phyloP scores from a whole-genome alignment of 2,329 filamentous ascomycete genomes.

The Sphaerulina vaccinii region DNA sequence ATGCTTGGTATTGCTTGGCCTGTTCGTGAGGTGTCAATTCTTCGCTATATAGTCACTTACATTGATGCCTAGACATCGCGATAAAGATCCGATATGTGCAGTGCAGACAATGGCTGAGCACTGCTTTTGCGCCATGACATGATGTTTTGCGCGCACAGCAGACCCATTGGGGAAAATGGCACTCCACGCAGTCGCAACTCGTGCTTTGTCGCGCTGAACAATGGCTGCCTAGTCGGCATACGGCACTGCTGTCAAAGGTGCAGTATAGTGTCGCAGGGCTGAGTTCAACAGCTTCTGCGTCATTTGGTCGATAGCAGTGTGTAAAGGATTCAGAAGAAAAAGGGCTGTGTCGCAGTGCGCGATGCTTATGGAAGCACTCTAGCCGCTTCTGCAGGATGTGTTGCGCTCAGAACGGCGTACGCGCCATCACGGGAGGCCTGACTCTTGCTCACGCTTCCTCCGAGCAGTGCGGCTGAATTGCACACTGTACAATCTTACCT shows the following conservation, averaged over 20 bases:
- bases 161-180: not conserved
- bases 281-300: too few relatives aligned
- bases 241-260: too few relatives aligned
- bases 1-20: too few relatives aligned
- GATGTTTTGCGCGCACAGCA: not conserved
- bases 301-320: not conserved
- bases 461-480: too few relatives aligned
- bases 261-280: too few relatives aligned
- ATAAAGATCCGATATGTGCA: too few relatives aligned
- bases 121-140: not conserved
- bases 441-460: not conserved
- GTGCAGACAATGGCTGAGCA: not conserved
- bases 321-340: not conserved
- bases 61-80: not conserved
- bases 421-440: conserved; percentile 1
- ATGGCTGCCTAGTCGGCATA: not conserved
- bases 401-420: conserved; percentile 7
- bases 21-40: too few relatives aligned
- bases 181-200: too few relatives aligned
- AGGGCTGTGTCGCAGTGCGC: not conserved
- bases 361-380: too few relatives aligned
- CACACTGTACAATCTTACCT: too few relatives aligned
- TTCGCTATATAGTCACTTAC: too few relatives aligned
- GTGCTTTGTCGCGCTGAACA: not conserved
- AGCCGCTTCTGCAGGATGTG: too few relatives aligned